Base-by-base conservation (phyloP, 306 rosid genomes). In the Hippophae gyantsensis region DNA sequence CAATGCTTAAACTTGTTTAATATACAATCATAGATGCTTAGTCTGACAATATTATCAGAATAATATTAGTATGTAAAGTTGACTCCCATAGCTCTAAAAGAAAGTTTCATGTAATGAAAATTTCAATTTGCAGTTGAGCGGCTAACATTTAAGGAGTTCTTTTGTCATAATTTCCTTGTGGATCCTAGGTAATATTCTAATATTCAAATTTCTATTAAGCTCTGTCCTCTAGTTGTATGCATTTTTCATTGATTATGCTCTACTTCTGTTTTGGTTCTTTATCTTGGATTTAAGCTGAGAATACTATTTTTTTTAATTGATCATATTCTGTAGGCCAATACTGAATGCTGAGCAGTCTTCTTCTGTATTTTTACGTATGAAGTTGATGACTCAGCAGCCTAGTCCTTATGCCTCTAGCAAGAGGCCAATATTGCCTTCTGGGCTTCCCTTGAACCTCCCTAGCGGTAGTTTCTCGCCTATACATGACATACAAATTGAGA, bases 41-140 rank as follows among this genome's bases (percentile, higher is more conserved):
- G 57, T 41, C 32, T 11, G 52, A 13, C 45, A 67, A 52, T 70
- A 45, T 42, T 40, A 11, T 9, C 45, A 43, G 41, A 64, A 46
- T 47, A 49, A 7, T 64, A 62, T 52, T 26, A 63, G 38, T 25
- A 14, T 73, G 53, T 1, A 43, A 5, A 54, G 10, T 43, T 45
- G 63, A 27, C 45, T 7, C 12, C 45, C 26, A 6, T 61, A 57
- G 60, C 65, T 71, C 54, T 40, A 52, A 49, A 48, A 56, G 63
- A 69, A 55, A 59, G 51, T 71, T 57, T 48, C 67, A 11, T 60
- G 3, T 49, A 75, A 60, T 64, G 62, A 72, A 64, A 61, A 69
- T 61, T 78, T 70, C 68, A 64, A 70, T 83, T 61, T 83, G 80
- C 90, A 88, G 99, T 69, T 72, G 90, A 93, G 82, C 86, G 99